Evolutionary conservation across 2,329 filamentous ascomycete species (phyloP).

Genomic region (Neofusicoccum sp.): DNA sequence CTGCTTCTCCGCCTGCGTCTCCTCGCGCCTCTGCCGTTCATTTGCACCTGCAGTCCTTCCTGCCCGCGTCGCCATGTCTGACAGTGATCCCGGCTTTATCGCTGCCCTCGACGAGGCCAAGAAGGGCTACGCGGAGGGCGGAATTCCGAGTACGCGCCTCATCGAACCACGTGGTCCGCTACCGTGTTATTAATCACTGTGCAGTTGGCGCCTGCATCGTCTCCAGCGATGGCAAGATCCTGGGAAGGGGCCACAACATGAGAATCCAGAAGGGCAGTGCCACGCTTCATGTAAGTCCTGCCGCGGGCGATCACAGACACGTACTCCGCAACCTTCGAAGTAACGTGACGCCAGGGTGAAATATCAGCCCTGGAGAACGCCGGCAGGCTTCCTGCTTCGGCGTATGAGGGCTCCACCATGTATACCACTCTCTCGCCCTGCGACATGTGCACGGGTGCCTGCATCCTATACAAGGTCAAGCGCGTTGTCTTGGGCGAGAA

Average conservation of each 20-base stretch:
- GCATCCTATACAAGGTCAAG: slow-evolving; percentile 72
- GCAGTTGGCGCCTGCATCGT: slow-evolving; percentile 62
- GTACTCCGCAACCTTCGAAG: slow-evolving; percentile 11
- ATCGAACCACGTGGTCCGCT: neutral
- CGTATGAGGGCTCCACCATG: slow-evolving; percentile 76
- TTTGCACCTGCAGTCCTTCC: neutral
- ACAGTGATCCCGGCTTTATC: slow-evolving; percentile 52
- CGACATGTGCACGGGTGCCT: slow-evolving; percentile 81
- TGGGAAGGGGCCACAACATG: slow-evolving; percentile 76
- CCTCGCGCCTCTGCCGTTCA: neutral
- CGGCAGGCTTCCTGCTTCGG: slow-evolving; percentile 68
- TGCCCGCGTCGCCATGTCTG: slow-evolving; percentile 27
- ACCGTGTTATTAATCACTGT: slow-evolving; percentile 25
- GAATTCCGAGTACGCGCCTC: slow-evolving; percentile 48
- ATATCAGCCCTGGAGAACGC: slow-evolving; percentile 76
- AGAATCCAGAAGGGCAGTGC: slow-evolving; percentile 71
- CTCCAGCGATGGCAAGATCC: slow-evolving; percentile 67
- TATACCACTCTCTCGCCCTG: slow-evolving; percentile 80
- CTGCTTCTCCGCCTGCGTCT: neutral
- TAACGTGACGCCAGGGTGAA: slow-evolving; percentile 60
- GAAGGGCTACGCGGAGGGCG: slow-evolving; percentile 58
- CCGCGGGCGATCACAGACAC: slow-evolving; percentile 5
- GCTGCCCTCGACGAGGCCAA: slow-evolving; percentile 61
- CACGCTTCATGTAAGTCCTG: slow-evolving; percentile 66
- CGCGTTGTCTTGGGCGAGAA: slow-evolving; percentile 76